phyloP scores from a whole-genome alignment of 2,329 filamentous ascomycete species.

The Cladorrhinum sp. region DNA sequence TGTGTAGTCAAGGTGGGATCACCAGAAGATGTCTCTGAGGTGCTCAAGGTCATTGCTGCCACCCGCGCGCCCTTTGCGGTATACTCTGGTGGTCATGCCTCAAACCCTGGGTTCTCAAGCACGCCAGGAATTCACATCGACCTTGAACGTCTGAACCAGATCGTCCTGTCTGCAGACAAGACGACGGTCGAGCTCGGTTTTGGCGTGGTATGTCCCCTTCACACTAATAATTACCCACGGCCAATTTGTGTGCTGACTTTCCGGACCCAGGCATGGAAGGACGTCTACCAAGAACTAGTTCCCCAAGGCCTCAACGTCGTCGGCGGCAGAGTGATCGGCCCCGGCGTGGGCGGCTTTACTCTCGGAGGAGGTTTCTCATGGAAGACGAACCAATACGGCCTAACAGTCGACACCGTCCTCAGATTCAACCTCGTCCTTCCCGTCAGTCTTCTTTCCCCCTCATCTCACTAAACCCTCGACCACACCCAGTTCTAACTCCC shows the following conservation, averaged over 20 bases:
- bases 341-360: slow-evolving; percentile 29
- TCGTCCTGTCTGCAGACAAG: slow-evolving; percentile 23
- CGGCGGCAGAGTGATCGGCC: slow-evolving; percentile 27
- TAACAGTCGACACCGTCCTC: slow-evolving; percentile 29
- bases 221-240: too few relatives aligned
- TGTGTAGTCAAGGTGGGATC: slow-evolving; percentile 30
- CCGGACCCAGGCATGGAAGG: slow-evolving; percentile 27
- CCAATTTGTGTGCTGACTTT: too few relatives aligned
- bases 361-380: slow-evolving; percentile 31
- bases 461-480: neutral
- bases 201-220: too few relatives aligned
- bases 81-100: slow-evolving; percentile 28
- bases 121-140: slow-evolving; percentile 28
- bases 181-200: slow-evolving; percentile 26
- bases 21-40: slow-evolving; percentile 26
- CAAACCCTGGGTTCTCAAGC: slow-evolving; percentile 30
- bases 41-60: slow-evolving; percentile 26
- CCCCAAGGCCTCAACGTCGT: slow-evolving; percentile 27
- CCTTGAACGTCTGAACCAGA: slow-evolving; percentile 22
- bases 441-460: slow-evolving; percentile 10
- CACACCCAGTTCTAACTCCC: too few relatives aligned
- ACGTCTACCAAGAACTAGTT: slow-evolving; percentile 25
- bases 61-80: slow-evolving; percentile 28
- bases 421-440: slow-evolving; percentile 28
- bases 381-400: slow-evolving; percentile 31